A percentile compares a stretch with the other conserved stretches of the same genome.
These are phyloP conservation scores for Antarctomyces pellizariae DNA, from an alignment of 495 filamentous ascomycete genomes.

Conservation along the genomic window DNA sequence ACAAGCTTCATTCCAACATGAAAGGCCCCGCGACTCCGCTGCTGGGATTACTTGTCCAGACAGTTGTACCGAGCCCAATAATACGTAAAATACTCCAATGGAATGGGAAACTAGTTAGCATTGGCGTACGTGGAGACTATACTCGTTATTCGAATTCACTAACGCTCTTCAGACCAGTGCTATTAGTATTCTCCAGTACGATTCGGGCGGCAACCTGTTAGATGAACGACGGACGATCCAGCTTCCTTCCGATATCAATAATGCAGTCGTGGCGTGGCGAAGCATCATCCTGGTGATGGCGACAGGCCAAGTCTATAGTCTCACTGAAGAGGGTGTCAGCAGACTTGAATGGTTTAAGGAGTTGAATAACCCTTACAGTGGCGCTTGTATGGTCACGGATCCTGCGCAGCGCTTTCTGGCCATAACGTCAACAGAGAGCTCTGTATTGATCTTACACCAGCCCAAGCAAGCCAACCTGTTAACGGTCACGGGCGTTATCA, in stretches of 20 bases:
- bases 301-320: neutral
- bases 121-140: too few relatives aligned
- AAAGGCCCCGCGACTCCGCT: too few relatives aligned
- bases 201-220: too few relatives aligned
- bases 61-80: conserved; percentile 49
- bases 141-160: too few relatives aligned
- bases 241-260: too few relatives aligned
- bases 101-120: too few relatives aligned
- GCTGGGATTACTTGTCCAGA: conserved; percentile 52
- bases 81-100: conserved; percentile 61
- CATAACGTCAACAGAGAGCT: conserved; percentile 27
- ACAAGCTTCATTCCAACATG: too few relatives aligned
- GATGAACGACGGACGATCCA: too few relatives aligned
- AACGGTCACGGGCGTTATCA: conserved; percentile 43
- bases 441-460: conserved; percentile 15
- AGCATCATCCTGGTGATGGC: too few relatives aligned
- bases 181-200: too few relatives aligned
- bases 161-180: too few relatives aligned
- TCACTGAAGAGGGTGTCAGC: conserved; percentile 14
- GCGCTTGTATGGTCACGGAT: conserved; percentile 22
- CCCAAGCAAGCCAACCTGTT: conserved; percentile 18
- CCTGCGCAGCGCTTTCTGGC: conserved; percentile 22
- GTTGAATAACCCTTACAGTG: conserved; percentile 47
- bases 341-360: conserved; percentile 54
- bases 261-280: too few relatives aligned